These are phyloP conservation scores for Rhodocollybia butyracea DNA, from an alignment of 768 basidiomycete genomes.

Conservation along the genomic window DNA sequence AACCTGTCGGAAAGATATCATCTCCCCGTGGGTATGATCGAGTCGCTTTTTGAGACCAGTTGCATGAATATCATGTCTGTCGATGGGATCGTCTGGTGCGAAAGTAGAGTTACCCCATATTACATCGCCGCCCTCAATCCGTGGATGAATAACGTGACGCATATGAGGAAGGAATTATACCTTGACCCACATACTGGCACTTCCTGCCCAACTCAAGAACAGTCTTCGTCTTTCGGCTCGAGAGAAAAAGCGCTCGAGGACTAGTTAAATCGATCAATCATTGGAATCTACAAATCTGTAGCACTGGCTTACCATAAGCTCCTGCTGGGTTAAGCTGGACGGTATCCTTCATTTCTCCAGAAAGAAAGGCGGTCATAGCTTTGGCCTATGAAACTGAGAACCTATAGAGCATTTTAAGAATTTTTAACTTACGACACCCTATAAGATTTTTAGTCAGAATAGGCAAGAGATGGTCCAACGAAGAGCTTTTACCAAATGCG, in stretches of 20 bases:
- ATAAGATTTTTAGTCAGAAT: no score
- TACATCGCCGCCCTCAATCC: conserved; percentile 65
- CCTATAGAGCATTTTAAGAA: background rate
- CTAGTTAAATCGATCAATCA: conserved; percentile 28
- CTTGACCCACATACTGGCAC: conserved; percentile 93
- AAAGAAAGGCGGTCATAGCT: conserved; percentile 92
- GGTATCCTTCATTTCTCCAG: conserved; percentile 79
- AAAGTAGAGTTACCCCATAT: conserved; percentile 77
- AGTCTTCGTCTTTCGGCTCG: conserved; percentile 83
- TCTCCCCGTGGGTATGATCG: conserved; percentile 70
- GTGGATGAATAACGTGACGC: background rate
- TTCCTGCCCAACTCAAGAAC: conserved; percentile 94
- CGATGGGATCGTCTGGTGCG: conserved; percentile 74
- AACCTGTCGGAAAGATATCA: conserved; percentile 71
- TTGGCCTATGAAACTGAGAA: conserved; percentile 59
- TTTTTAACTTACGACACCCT: conserved; percentile 67
- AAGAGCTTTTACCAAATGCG: conserved; percentile 66
- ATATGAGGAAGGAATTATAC: conserved; percentile 27
- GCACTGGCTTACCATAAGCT: conserved; percentile 52
- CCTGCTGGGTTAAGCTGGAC: conserved; percentile 83
- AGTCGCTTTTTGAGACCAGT: conserved; percentile 10
- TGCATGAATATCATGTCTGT: background rate
- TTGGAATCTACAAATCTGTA: background rate
- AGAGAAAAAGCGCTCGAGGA: conserved; percentile 87
- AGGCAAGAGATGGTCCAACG: no score